Percentiles rank a stretch among this genome's conserved stretches.
Evolutionary conservation across 371 early-diverging fungal species (phyloP).

Genomic region (Mortierella sp.): DNA sequence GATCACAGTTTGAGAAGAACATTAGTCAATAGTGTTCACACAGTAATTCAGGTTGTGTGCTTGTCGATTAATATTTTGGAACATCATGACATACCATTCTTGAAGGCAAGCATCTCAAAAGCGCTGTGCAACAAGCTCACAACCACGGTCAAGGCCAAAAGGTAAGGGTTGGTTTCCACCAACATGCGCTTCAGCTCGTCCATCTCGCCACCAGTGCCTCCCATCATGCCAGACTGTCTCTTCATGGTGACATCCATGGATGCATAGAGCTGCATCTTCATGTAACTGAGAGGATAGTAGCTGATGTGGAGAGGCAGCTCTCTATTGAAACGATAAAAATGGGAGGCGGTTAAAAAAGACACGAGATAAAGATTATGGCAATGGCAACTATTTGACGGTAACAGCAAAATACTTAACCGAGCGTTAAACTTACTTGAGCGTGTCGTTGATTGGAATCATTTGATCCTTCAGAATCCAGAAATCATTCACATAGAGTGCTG

Average conservation of each 20-base stretch:
- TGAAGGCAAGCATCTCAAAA: slow-evolving; percentile 96
- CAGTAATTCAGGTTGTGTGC: too few relatives aligned
- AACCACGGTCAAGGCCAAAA: slow-evolving; percentile 79
- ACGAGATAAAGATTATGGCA: background rate
- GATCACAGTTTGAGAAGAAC: background rate
- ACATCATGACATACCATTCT: slow-evolving; percentile 73
- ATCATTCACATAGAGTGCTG: slow-evolving; percentile 83
- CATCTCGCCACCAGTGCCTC: slow-evolving; percentile 66
- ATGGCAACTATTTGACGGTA: too few relatives aligned
- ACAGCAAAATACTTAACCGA: background rate
- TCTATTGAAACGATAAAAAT: slow-evolving; percentile 33
- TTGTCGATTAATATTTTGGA: background rate
- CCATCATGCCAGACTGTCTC: slow-evolving; percentile 72
- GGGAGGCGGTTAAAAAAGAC: background rate
- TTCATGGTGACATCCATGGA: slow-evolving; percentile 74
- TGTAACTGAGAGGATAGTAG: slow-evolving; percentile 74
- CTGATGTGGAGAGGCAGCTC: slow-evolving; percentile 75
- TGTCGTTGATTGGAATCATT: slow-evolving; percentile 76
- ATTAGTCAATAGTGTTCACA: background rate
- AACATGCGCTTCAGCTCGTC: slow-evolving; percentile 81
- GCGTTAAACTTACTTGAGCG: slow-evolving; percentile 62
- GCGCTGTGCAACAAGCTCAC: slow-evolving; percentile 87
- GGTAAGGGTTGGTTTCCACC: slow-evolving; percentile 88
- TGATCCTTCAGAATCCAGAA: slow-evolving; percentile 90
- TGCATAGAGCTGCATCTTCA: slow-evolving; percentile 80